Base-by-base conservation (phyloP, 306 rosid species). In the Cucurbita maxima region DNA sequence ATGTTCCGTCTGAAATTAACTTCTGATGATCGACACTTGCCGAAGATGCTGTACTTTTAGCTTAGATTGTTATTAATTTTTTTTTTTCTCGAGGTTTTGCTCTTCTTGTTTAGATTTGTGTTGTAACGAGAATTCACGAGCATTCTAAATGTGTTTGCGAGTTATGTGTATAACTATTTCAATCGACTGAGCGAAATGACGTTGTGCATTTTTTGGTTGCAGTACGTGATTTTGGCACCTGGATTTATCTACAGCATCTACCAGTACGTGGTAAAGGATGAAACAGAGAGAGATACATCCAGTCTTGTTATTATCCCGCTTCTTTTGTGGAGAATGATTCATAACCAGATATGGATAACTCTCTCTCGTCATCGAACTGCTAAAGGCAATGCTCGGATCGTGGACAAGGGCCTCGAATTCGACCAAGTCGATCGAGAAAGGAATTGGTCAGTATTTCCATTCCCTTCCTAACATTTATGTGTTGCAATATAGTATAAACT, bases 381-480 rank as follows among this genome's bases (percentile, higher is more conserved):
- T 62, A 77, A 66, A 73, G 84, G 81, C n/a, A 66, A n/a, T 8
- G 59, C 63, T 41, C 73, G 75, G 19, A 81, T 81, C 53, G 50
- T 81, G 14, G 84, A 81, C 74, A 76, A 76, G 68, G 75, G 78
- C 51, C 43, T 81, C 19, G 81, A 81, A n/a, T 81, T 81, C 51
- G 84, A 81, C 14, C 84, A 81, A 72, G 78, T 81, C 14, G 84
- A 81, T 22, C 48, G 84, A 64, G 84, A 81, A 60, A 62, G 78
- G 14, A 73, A 81, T 41, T 81, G 84, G 84, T 81, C 12, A 34
- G 80, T 37, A 41, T 22, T 55, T 38, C 52, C 59, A 37, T 19
- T 52, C 59, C 50, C 12, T 37, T 53, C n/a, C 37, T 70, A n/a
- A n/a, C 25, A 62, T 38, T 38, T 13, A 16, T 61, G 1, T 10